A percentile compares a stretch with the other conserved stretches of the same genome.
phyloP scores from a whole-genome alignment of 805 yeast genomes.

The Candida yuanshanica region DNA sequence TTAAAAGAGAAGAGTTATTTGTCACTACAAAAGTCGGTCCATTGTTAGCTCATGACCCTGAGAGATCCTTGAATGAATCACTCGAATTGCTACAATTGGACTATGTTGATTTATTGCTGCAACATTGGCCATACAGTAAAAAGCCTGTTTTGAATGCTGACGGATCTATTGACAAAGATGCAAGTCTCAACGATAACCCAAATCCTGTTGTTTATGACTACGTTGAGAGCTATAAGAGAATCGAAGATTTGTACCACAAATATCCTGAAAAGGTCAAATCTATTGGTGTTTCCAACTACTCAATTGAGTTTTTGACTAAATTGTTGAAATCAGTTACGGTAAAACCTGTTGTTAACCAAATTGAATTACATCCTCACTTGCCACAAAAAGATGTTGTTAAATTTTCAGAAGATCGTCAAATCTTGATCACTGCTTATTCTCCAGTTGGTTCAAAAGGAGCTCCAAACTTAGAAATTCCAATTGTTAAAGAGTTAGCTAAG shows the following conservation, averaged over 20 bases:
- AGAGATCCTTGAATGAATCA: slow-evolving; percentile 38
- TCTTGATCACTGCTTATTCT: slow-evolving; percentile 51
- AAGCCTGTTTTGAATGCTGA: slow-evolving; percentile 33
- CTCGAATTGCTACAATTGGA: slow-evolving; percentile 40
- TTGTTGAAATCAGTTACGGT: slow-evolving; percentile 38
- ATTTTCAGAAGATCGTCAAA: slow-evolving; percentile 39
- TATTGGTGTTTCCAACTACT: slow-evolving; percentile 67
- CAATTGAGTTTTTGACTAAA: slow-evolving; percentile 43
- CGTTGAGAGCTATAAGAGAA: slow-evolving; percentile 2
- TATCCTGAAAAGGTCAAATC: slow-evolving; percentile 44
- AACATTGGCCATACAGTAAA: slow-evolving; percentile 33
- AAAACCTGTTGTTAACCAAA: slow-evolving; percentile 59
- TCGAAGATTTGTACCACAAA: slow-evolving; percentile 35
- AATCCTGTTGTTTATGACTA: slow-evolving; percentile 23
- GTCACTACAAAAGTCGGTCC: slow-evolving; percentile 48
- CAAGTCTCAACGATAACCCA: slow-evolving; percentile 21
- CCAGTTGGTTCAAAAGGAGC: slow-evolving; percentile 67
- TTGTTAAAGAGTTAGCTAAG: slow-evolving; percentile 46
- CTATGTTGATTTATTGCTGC: slow-evolving; percentile 53
- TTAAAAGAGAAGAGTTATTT: slow-evolving; percentile 41
- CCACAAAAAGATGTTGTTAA: slow-evolving; percentile 56
- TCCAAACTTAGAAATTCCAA: slow-evolving; percentile 48
- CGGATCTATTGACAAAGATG: slow-evolving; percentile 31
- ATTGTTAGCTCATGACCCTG: slow-evolving; percentile 30
- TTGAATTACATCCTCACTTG: slow-evolving; percentile 62